Evolutionary conservation across 176 grass and related monocot species (phyloP), one percentile per base, ranked within the genome.

Genomic region (Metroxylon sagu): DNA sequence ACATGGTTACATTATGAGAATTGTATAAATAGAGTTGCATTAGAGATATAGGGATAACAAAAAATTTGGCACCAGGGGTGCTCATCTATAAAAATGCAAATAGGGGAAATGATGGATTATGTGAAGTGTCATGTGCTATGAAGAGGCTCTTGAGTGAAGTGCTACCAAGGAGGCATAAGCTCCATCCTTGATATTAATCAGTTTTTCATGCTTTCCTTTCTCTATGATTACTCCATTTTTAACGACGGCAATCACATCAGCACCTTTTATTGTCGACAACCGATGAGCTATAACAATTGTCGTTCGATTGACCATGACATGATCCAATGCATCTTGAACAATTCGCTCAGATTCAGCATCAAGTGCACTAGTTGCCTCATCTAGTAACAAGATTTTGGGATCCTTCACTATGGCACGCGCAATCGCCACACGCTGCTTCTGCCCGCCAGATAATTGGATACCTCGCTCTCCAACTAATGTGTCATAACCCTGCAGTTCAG

Each of bases 311-410:
- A 89, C 63, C 94, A 92, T 89, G 49, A 98, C 79, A 2, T 71
- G 83, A 59, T 98, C 82, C 25, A 98, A 56, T 8, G 94, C 94
- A 4, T 98, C 94, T 66, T 98, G 94, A 53, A 98, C 94, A 15
- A 92, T 65, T 5, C 88, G 74, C 29, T 98, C 94, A 0, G 94
- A 98, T 70, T 98, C 94, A 23, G 94, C 94, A 59, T 98, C 94
- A 23, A 98, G 85, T n/a, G 94, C 94, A 69, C 94, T 98, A 18
- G 94, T 98, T 48, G 94, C 94, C 72, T 98, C 94, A 49, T 98
- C 94, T 16, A 98, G 74, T 39, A 93, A 64, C 53, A 98, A 66
- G 30, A 98, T 93, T 51, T 56, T 85, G 19, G 94, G 94, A 54
- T 93, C 74, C 54, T 98, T 93, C 43, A 92, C 73, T 16, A 98